phyloP scores from a whole-genome alignment of 1,284 basidiomycete genomes.

The Ceratobasidium sp. region DNA sequence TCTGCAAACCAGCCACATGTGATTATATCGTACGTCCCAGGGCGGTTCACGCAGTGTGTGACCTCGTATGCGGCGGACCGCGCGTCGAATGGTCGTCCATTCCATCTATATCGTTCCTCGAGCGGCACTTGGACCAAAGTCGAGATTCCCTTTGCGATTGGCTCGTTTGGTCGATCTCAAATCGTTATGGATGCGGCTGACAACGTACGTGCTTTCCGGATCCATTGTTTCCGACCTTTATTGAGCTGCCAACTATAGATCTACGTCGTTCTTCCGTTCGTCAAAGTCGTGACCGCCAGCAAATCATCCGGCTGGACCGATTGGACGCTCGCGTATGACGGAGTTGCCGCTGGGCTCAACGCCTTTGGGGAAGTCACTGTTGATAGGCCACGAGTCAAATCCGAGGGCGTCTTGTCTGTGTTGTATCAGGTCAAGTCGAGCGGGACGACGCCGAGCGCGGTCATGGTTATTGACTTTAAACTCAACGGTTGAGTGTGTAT shows the following conservation, averaged over 20 bases:
- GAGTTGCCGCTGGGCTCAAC: slow-evolving; percentile 43
- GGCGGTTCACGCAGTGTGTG: slow-evolving; percentile 50
- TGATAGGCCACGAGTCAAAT: slow-evolving; percentile 44
- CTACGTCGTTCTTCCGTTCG: slow-evolving; percentile 49
- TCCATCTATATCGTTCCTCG: slow-evolving; percentile 48
- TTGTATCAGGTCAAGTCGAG: slow-evolving; percentile 47
- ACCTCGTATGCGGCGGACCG: slow-evolving; percentile 43
- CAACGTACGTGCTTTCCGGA: slow-evolving; percentile 25
- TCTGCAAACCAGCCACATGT: slow-evolving; percentile 48
- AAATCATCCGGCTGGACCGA: slow-evolving; percentile 48
- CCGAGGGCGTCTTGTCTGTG: slow-evolving; percentile 45
- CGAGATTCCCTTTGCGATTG: slow-evolving; percentile 47
- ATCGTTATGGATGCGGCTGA: slow-evolving; percentile 49
- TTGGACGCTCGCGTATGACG: slow-evolving; percentile 49
- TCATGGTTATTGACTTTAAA: slow-evolving; percentile 46
- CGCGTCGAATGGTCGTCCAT: slow-evolving; percentile 42
- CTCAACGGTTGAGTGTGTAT: slow-evolving; percentile 30
- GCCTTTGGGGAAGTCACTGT: slow-evolving; percentile 49
- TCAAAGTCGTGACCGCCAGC: slow-evolving; percentile 46
- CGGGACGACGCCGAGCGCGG: slow-evolving; percentile 45
- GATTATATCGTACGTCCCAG: slow-evolving; percentile 49
- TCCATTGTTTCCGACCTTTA: neutral
- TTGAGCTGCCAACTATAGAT: slow-evolving; percentile 13
- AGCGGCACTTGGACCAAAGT: slow-evolving; percentile 48
- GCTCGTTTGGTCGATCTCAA: slow-evolving; percentile 47